Conservation (phyloP, 495 filamentous ascomycete species). For the Aspergillus steynii region DNA sequence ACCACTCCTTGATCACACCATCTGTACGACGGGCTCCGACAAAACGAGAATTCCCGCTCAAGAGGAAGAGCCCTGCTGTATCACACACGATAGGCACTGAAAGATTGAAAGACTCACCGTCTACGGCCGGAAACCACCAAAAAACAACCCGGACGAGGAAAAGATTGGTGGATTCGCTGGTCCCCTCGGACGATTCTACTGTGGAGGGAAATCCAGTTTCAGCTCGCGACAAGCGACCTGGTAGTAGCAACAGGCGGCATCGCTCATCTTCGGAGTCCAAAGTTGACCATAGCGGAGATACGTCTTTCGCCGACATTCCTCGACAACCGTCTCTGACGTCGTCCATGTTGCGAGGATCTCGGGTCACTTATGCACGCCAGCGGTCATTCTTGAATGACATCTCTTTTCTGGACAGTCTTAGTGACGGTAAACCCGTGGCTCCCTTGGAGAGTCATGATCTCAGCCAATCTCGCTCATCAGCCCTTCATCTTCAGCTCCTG, state of each 20-base stretch:
- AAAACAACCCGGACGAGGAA: slow-evolving; percentile 26
- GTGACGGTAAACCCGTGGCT: slow-evolving; percentile 5
- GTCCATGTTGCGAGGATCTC: slow-evolving; percentile 36
- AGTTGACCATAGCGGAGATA: background rate
- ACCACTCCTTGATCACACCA: background rate
- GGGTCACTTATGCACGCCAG: slow-evolving; percentile 63
- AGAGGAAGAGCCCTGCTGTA: background rate
- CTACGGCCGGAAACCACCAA: background rate
- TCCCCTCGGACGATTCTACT: slow-evolving; percentile 11
- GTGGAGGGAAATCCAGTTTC: background rate
- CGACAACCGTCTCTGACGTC: slow-evolving; percentile 20
- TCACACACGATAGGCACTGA: background rate
- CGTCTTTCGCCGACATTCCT: slow-evolving; percentile 8
- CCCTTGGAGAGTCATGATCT: background rate
- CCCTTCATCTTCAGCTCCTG: background rate
- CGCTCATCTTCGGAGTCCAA: background rate
- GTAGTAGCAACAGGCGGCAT: background rate
- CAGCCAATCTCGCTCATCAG: background rate
- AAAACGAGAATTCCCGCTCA: background rate
- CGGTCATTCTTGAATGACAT: slow-evolving; percentile 59
- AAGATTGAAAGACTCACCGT: background rate
- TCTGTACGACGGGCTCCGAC: background rate
- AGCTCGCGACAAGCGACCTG: background rate
- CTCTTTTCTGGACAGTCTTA: slow-evolving; percentile 14
- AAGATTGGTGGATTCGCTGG: slow-evolving; percentile 41